Percentiles rank a stretch among this genome's conserved stretches.
Conservation (phyloP, 495 filamentous ascomycete species). For the Podospora anserina region DNA sequence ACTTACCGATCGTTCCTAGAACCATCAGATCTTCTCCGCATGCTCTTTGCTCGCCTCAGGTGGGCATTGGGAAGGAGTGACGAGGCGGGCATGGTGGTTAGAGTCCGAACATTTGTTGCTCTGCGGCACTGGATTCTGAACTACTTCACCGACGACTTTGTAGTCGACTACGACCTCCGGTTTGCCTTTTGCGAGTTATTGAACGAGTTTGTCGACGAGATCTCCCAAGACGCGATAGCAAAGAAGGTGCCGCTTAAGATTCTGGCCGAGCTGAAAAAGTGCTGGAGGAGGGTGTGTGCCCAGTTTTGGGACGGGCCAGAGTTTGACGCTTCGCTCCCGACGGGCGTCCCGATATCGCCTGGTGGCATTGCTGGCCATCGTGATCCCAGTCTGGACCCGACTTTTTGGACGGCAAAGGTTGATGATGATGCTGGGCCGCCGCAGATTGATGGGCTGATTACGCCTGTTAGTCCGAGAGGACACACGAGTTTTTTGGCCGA, state of each 20-base stretch:
- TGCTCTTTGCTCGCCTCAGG: slow-evolving; percentile 77
- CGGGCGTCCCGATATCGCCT: slow-evolving; percentile 69
- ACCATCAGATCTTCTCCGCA: slow-evolving; percentile 67
- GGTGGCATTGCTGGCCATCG: slow-evolving; percentile 63
- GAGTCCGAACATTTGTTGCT: slow-evolving; percentile 93
- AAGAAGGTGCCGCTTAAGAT: slow-evolving; percentile 83
- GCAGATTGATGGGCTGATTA: slow-evolving; percentile 40
- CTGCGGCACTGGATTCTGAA: slow-evolving; percentile 98
- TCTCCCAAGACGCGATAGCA: slow-evolving; percentile 42
- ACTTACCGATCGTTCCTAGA: slow-evolving; percentile 87
- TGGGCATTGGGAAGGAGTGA: slow-evolving; percentile 83
- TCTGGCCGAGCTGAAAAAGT: slow-evolving; percentile 89
- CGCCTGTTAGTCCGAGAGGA: slow-evolving; percentile 21
- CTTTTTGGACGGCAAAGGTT: slow-evolving; percentile 40
- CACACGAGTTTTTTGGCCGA: slow-evolving; percentile 48
- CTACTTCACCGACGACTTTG: slow-evolving; percentile 95
- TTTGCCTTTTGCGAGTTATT: slow-evolving; percentile 76
- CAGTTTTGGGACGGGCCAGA: slow-evolving; percentile 79
- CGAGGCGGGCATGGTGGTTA: slow-evolving; percentile 84
- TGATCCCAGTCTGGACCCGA: slow-evolving; percentile 49
- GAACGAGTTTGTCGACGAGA: slow-evolving; percentile 67
- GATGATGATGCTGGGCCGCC: slow-evolving; percentile 38
- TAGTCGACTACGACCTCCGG: slow-evolving; percentile 75
- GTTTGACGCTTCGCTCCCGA: slow-evolving; percentile 53
- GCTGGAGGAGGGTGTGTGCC: slow-evolving; percentile 89